These are phyloP conservation scores for Leccinum subtestaceum DNA, from an alignment of 768 basidiomycete genomes.

Conservation along the genomic window DNA sequence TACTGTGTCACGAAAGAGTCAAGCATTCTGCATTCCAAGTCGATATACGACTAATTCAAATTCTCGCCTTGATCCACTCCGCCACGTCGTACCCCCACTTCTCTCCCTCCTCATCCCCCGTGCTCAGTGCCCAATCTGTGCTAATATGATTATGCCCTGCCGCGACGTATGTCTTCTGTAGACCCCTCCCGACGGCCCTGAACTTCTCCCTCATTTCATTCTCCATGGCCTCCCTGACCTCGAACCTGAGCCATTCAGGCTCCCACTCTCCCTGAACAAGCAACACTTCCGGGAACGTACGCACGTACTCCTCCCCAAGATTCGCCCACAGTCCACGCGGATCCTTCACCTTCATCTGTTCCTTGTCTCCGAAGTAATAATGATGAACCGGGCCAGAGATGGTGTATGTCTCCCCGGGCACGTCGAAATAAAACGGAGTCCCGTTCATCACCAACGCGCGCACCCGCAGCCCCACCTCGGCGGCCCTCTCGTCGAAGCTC, in stretches of 20 bases:
- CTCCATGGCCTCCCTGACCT: constrained; percentile 38
- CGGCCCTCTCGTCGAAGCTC: constrained; percentile 29
- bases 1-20: neutral
- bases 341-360: constrained; percentile 37
- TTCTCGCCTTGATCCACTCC: constrained; percentile 31
- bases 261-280: constrained; percentile 54
- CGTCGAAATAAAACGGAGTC: constrained; percentile 42
- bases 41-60: neutral
- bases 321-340: constrained; percentile 41
- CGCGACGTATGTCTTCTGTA: constrained; percentile 36
- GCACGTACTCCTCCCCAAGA: constrained; percentile 35
- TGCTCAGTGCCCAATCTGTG: constrained; percentile 44
- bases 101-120: constrained; percentile 58
- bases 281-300: constrained; percentile 44
- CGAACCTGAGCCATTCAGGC: constrained; percentile 41
- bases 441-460: constrained; percentile 46
- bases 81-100: constrained; percentile 56
- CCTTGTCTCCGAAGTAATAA: constrained; percentile 39
- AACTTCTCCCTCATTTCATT: constrained; percentile 37
- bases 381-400: constrained; percentile 24
- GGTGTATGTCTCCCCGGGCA: constrained; percentile 25
- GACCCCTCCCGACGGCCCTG: constrained; percentile 20
- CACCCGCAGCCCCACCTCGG: constrained; percentile 29
- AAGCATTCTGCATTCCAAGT: constrained; percentile 8
- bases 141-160: constrained; percentile 66